Base-by-base conservation (phyloP, 148 eudicot species). In the Heliamphora exappendiculata region DNA sequence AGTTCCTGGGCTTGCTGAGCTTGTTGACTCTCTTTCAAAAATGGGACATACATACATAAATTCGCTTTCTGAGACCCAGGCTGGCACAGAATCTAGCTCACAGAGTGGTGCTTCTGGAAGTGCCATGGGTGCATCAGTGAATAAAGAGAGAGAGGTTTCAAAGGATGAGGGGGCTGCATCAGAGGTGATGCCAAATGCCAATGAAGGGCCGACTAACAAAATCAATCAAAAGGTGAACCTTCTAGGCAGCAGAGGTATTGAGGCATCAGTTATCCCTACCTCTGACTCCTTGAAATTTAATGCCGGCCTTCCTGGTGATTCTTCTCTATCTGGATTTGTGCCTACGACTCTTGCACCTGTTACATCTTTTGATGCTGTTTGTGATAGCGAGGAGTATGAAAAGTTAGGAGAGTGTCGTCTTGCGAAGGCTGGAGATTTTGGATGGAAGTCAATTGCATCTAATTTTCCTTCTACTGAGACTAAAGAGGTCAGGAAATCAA, bases 1-100 rank as follows among this genome's bases (percentile, higher is more conserved):
- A 75, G 70, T 89, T 53, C 89, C 94, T 16, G 69, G 73, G 12
- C 71, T 89, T 73, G 78, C 87, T 77, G 90, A 86, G 42, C 75
- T 91, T 39, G 50, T 82, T 79, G 84, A 87, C 2, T 34, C 44
- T 29, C 44, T 91, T 24, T 75, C 84, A 2, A 88, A 86, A 74
- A 37, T 82, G 62, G 79, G 85, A 4, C 83, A 82, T 67, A 31
- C 85, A 49, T 79, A 70, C 79, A 44, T 84, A 75, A 84, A 78
- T 76, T 82, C 80, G 29, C 34, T n/a, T 36, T 47, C 86, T 73
- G 69, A 45, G 53, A 7, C 75, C 34, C 75, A 65, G 39, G 34
- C 82, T 67, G 73, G 51, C 37, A 64, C 37, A 31, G 64, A 24
- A 63, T 37, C 81, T 75, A 33, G 75, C 42, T 29, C 75, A 7